Evolutionary conservation across 2,329 filamentous ascomycete species (phyloP).

Genomic region (Keithomyces neogunnii): DNA sequence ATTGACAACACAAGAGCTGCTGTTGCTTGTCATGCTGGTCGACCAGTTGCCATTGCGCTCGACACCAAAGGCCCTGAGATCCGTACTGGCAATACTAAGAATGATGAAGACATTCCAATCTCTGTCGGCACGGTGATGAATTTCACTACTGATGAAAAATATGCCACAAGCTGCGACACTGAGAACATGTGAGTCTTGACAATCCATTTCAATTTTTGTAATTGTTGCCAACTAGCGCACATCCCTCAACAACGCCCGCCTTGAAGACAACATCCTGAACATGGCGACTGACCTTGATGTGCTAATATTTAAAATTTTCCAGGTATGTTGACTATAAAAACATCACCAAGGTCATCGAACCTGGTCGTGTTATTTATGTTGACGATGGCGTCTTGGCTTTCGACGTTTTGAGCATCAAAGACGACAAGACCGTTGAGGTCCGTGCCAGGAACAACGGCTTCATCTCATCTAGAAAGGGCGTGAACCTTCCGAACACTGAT

Average conservation of each 20-base stretch:
- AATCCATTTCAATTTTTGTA: not conserved
- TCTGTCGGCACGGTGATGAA: conserved; percentile 76
- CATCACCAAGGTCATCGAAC: conserved; percentile 95
- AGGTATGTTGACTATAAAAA: conserved; percentile 99
- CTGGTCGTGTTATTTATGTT: conserved; percentile 91
- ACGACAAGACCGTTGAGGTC: conserved; percentile 82
- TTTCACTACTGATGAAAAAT: conserved; percentile 94
- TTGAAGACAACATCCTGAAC: not conserved
- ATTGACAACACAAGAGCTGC: conserved; percentile 92
- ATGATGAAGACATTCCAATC: conserved; percentile 85
- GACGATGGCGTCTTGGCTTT: conserved; percentile 98
- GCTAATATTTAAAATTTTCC: not conserved
- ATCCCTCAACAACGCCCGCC: not conserved
- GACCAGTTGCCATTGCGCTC: conserved; percentile 91
- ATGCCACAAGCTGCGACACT: conserved; percentile 73
- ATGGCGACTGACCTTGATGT: not conserved
- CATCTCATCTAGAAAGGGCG: conserved; percentile 98
- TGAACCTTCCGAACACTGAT: conserved; percentile 98
- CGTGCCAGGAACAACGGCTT: conserved; percentile 93
- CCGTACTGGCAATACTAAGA: conserved; percentile 60
- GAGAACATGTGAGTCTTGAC: conserved; percentile 76
- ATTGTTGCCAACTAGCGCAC: not conserved
- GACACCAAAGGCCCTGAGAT: conserved; percentile 60
- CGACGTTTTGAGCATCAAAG: conserved; percentile 78
- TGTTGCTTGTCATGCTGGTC: conserved; percentile 67